Conservation (phyloP, 2,329 filamentous ascomycete species). For the Nemania sp. region DNA sequence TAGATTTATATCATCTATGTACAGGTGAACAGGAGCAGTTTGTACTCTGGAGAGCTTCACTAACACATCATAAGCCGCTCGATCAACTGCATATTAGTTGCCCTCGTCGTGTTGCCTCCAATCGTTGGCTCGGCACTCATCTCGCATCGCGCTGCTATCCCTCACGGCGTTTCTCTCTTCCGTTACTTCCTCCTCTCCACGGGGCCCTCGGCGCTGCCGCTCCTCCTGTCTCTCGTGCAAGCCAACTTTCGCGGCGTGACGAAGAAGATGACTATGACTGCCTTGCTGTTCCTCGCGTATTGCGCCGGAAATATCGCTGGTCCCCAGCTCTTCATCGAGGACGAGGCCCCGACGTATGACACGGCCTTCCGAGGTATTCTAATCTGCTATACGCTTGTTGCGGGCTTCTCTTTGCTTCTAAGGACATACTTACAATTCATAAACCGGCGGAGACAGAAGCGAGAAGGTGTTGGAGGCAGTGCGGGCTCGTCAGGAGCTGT, state of each 20-base stretch:
- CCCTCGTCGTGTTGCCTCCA: constrained; percentile 53
- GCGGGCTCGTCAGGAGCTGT: constrained; percentile 47
- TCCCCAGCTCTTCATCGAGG: constrained; percentile 56
- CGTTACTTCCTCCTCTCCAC: constrained; percentile 61
- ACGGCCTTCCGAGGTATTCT: constrained; percentile 60
- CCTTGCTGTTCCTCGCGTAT: constrained; percentile 58
- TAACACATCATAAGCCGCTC: constrained; percentile 40
- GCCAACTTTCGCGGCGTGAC: constrained; percentile 60
- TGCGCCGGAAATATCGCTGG: constrained; percentile 60
- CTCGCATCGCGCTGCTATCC: constrained; percentile 48
- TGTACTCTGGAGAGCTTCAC: too few relatives aligned
- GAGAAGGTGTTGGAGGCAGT: constrained; percentile 51
- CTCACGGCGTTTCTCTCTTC: constrained; percentile 52
- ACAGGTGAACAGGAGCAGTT: too few relatives aligned
- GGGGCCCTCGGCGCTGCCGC: constrained; percentile 57
- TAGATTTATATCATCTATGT: not conserved
- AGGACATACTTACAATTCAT: constrained; percentile 51
- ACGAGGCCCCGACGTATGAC: constrained; percentile 54
- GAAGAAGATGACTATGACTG: constrained; percentile 63
- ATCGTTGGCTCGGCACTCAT: constrained; percentile 58
- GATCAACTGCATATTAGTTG: constrained; percentile 55
- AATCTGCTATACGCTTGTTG: constrained; percentile 57
- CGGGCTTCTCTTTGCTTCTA: constrained; percentile 48
- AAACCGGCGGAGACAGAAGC: constrained; percentile 47
- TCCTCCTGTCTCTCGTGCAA: constrained; percentile 58